Evolutionary conservation across 2,329 filamentous ascomycete genomes (phyloP), one percentile per base, ranked within the genome.

Genomic region (Beauveria rudraprayagi): DNA sequence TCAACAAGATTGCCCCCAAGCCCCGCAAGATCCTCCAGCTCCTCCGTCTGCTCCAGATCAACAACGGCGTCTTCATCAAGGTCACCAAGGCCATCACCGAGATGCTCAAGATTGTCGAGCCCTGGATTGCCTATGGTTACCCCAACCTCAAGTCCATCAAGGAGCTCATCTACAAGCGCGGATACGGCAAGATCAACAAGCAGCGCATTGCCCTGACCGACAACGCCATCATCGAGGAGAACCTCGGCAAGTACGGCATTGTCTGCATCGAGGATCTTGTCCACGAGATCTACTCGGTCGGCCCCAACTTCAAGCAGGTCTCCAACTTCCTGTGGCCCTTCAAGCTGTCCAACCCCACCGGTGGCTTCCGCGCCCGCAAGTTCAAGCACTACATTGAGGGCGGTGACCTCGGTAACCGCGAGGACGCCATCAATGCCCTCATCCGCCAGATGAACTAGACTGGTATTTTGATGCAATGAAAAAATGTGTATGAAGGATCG

Each of bases 1-100:
- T 99, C 92, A 97, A 97, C 91, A 99, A 99, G 90, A 97, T 99
- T 74, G 88, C 95, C 77, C 94, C 94, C 72, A 97, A 99, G 90
- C 95, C 95, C 80, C 92, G 94, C 86, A 99, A 99, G 89, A 97
- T 96, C 76, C 88, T 99, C 72, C 94, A 99, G 83, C 91, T 99
- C 65, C 92, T 99, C 78, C 93, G 94, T 85, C 91, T 99, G 69
- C 89, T 99, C 74, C 94, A 99, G 85, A 99, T 99, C 90, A 99
- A 99, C 91, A 97, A 96, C 80, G 94, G 93, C 80, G 91, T 97
- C 80, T 99, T 99, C 83, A 84, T 99, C 81, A 89, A 87, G 75
- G 84, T 97, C 75, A 97, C 92, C 83, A 99, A 97, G 89, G 94
- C 94, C 69, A 97, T 93, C 73, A 82, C 86, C 73, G 91, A 96